Percentiles rank a stretch among this genome's conserved stretches.
phyloP scores from a whole-genome alignment of 768 basidiomycete species.

The Hydnomerulius pinastri region DNA sequence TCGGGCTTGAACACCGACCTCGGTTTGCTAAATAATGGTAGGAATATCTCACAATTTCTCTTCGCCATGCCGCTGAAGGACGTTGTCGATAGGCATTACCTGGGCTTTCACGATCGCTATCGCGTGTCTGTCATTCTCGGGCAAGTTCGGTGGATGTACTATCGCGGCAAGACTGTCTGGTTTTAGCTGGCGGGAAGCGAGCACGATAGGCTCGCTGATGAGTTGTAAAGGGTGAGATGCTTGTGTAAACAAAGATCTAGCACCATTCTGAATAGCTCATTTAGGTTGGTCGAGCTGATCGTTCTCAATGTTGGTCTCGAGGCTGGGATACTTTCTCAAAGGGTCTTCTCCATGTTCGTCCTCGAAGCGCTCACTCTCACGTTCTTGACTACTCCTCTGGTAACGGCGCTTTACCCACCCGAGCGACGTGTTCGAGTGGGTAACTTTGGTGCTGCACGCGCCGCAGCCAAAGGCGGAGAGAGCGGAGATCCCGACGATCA shows the following conservation, averaged over 20 bases:
- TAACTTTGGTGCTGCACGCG: constrained; percentile 33
- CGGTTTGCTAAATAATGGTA: constrained; percentile 77
- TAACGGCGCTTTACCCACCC: constrained; percentile 66
- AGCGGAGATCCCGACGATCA: constrained; percentile 14
- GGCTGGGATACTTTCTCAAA: constrained; percentile 72
- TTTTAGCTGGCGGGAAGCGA: constrained; percentile 79
- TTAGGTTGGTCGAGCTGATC: constrained; percentile 86
- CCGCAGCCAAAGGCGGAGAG: constrained; percentile 35
- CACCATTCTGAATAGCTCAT: constrained; percentile 2
- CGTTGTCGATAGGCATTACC: constrained; percentile 52
- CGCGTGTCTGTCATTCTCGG: constrained; percentile 71
- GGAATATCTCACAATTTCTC: not conserved
- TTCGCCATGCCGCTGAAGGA: constrained; percentile 1
- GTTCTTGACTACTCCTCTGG: constrained; percentile 82
- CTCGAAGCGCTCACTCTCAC: constrained; percentile 81
- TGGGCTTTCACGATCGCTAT: constrained; percentile 92
- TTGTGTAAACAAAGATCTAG: not conserved
- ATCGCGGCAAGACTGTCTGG: constrained; percentile 65
- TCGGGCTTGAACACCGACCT: constrained; percentile 91
- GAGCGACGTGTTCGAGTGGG: constrained; percentile 53
- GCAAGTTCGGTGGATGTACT: constrained; percentile 89
- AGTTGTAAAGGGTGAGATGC: constrained; percentile 82
- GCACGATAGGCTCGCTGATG: constrained; percentile 90
- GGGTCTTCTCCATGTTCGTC: constrained; percentile 95
- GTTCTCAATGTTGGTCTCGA: constrained; percentile 92